Percentiles rank a stretch among this genome's conserved stretches.
Conservation (phyloP, 2,329 filamentous ascomycete species). For the Chrysoporthe deuterocubensis region DNA sequence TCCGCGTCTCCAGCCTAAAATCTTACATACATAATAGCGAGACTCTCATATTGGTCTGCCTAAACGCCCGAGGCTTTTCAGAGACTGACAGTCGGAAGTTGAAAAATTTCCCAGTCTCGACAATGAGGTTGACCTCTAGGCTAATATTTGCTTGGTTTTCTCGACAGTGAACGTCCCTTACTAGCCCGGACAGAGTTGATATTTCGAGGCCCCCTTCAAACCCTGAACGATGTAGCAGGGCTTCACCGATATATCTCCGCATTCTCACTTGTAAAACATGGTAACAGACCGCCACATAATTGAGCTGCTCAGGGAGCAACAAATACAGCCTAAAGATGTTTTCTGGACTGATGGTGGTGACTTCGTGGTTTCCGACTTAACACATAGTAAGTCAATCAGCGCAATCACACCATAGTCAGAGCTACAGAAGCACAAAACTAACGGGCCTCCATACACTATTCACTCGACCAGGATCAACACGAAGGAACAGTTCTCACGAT, state of each 20-base stretch:
- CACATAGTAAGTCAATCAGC: not conserved
- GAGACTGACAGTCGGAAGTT: not conserved
- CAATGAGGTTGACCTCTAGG: too few relatives aligned
- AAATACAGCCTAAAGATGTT: constrained; percentile 12
- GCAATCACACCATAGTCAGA: not conserved
- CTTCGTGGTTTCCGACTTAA: constrained; percentile 19
- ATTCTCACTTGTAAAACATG: not conserved
- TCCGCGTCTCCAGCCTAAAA: not conserved
- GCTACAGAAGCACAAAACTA: not conserved
- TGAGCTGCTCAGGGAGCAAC: constrained; percentile 11
- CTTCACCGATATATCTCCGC: not conserved
- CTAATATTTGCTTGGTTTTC: not conserved
- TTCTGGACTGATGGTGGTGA: constrained; percentile 13
- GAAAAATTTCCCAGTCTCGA: not conserved
- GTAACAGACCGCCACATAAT: not conserved
- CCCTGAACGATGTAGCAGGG: not conserved
- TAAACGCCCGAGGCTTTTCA: not conserved
- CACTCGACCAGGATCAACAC: not conserved
- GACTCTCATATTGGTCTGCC: not conserved
- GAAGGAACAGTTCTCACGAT: not conserved
- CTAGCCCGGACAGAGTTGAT: not conserved
- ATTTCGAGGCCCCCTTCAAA: not conserved
- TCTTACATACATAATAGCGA: not conserved
- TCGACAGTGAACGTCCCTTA: not conserved
- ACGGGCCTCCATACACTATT: not conserved